Evolutionary conservation across 345 rosid species (phyloP), one percentile per base, ranked within the genome.

Genomic region (Pelargonium nanum): DNA sequence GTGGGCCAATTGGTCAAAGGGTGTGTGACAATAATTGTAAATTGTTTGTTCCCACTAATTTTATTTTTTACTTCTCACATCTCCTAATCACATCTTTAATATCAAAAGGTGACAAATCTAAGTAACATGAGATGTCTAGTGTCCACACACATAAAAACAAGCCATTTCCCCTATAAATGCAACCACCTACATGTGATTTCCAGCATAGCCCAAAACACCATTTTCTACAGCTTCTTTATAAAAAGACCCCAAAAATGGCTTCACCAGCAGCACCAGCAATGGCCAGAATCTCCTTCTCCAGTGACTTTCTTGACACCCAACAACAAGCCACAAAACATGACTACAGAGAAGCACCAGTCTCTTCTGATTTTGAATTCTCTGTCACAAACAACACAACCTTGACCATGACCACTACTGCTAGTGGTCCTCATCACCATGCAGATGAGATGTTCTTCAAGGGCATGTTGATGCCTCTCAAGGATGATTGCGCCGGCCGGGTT

Each of bases 371-470:
- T 64, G 89, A 83, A 55, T 89, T 89, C 75, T 74, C 82, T 0
- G 83, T 80, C 8, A 75, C 71, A 45, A 79, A 74, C 63, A 63
- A 66, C 60, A 59, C 28, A n/a, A n/a, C 57, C 22, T 15, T 55
- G 56, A 40, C 65, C 66, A 77, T 85, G 79, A 75, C 66, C 6
- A 78, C 16, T 40, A 17, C 48, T n/a, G n/a, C n/a, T n/a, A n/a
- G n/a, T n/a, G n/a, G n/a, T n/a, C n/a, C n/a, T n/a, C 53, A 34
- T 24, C 20, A 40, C 19, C 65, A 89, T 20, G 91, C 97, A 2
- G 97, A 86, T 67, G 89, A 89, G 74, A 81, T 86, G 67, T 81
- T 89, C 78, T 80, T 68, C 73, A 74, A 88, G 72, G 97, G 97
- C 1, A 70, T 64, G 78, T 59, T 89, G 71, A 52, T 86, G 78